These are phyloP conservation scores for Elsinoe perseae DNA, from an alignment of 2,329 filamentous ascomycete species.

Conservation along the genomic window DNA sequence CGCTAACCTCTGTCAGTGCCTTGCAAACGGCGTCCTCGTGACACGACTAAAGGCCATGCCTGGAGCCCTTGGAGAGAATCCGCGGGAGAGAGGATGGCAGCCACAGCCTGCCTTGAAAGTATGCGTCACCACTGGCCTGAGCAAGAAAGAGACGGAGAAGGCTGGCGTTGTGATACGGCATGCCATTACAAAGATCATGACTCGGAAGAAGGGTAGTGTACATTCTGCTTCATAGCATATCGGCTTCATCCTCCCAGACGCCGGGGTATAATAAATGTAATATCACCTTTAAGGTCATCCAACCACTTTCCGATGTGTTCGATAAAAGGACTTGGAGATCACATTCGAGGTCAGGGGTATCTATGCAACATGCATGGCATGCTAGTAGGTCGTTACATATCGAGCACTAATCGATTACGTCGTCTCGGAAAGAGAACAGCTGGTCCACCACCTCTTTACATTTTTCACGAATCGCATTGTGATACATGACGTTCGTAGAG, in stretches of 20 bases:
- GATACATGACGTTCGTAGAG: conserved; percentile 80
- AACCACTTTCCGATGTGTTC: background rate
- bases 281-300: background rate
- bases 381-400: background rate
- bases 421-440: conserved; percentile 69
- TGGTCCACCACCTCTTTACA: conserved; percentile 68
- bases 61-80: conserved; percentile 47
- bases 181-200: conserved; percentile 88
- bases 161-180: conserved; percentile 80
- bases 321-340: background rate
- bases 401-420: conserved; percentile 46
- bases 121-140: conserved; percentile 77
- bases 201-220: conserved; percentile 29
- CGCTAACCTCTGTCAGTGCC: conserved; percentile 49
- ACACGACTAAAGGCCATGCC: conserved; percentile 77
- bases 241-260: background rate
- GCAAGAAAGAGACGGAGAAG: conserved; percentile 93
- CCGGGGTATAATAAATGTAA: conserved; percentile 1
- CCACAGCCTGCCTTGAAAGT: conserved; percentile 81
- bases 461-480: conserved; percentile 69
- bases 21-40: conserved; percentile 83
- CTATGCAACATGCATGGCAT: background rate
- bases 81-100: conserved; percentile 59
- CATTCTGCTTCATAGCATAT: conserved; percentile 13
- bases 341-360: background rate